A percentile compares a stretch with the other conserved stretches of the same genome.
phyloP scores from a whole-genome alignment of 805 yeast genomes.

The Sporopachydermia quercuum region DNA sequence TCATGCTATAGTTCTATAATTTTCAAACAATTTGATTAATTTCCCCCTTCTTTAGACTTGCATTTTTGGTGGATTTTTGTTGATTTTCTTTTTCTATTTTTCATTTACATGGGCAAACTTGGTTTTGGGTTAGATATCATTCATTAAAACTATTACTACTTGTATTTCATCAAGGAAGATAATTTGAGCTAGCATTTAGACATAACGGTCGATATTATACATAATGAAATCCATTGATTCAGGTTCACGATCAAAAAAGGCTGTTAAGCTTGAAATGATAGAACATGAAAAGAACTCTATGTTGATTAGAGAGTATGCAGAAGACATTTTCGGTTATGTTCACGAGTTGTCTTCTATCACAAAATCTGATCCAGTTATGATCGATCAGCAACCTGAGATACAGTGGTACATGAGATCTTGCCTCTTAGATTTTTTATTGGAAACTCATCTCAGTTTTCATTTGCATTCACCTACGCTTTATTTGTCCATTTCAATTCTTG shows the following conservation, averaged over 20 bases:
- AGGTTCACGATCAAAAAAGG: background rate
- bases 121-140: no score
- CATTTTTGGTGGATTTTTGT: no score
- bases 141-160: background rate
- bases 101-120: no score
- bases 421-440: conserved; percentile 67
- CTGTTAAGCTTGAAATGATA: background rate
- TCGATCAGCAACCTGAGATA: conserved; percentile 80
- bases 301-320: background rate
- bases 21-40: no score
- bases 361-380: conserved; percentile 45
- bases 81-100: no score
- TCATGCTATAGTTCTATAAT: no score
- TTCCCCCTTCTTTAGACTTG: no score
- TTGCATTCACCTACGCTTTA: conserved; percentile 53
- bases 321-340: background rate
- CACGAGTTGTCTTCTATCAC: background rate
- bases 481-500: conserved; percentile 64
- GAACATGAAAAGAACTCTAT: conserved; percentile 1
- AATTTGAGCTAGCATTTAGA: no score
- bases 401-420: conserved; percentile 58
- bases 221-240: no score
- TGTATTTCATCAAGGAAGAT: background rate
- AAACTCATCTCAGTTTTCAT: conserved; percentile 41
- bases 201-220: no score